Conservation (phyloP, 345 rosid genomes). For the Laguncularia racemosa region DNA sequence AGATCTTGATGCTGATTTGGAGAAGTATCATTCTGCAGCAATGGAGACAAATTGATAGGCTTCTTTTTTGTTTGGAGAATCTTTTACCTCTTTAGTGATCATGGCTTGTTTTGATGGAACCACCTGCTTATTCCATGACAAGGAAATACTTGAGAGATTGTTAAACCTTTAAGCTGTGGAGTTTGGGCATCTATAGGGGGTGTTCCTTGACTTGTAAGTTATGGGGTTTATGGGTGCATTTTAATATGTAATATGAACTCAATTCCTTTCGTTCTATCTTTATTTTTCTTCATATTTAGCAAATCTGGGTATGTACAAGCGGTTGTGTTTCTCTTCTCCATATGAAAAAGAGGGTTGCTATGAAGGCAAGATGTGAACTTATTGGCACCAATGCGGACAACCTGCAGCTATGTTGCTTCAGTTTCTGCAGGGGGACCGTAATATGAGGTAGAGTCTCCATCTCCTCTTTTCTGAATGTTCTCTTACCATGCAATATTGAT, state of each 20-base stretch:
- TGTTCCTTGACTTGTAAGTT: slow-evolving; percentile 31
- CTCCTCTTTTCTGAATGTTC: no score
- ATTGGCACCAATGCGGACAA: no score
- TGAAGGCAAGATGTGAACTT: no score
- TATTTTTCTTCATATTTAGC: slow-evolving; percentile 1
- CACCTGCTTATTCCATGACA: slow-evolving; percentile 19
- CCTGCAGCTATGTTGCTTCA: no score
- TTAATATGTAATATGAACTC: slow-evolving; percentile 19
- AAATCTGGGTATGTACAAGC: slow-evolving; percentile 9
- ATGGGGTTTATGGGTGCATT: slow-evolving; percentile 32
- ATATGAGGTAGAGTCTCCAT: no score
- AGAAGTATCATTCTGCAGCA: slow-evolving; percentile 69
- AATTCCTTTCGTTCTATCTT: slow-evolving; percentile 17
- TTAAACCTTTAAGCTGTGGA: slow-evolving; percentile 26
- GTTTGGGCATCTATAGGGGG: slow-evolving; percentile 26
- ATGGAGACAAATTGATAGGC: slow-evolving; percentile 60
- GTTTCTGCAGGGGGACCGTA: no score
- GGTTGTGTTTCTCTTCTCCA: no score
- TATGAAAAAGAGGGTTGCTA: no score
- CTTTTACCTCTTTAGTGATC: slow-evolving; percentile 20
- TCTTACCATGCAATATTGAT: no score
- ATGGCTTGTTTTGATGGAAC: slow-evolving; percentile 16
- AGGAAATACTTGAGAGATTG: slow-evolving; percentile 20
- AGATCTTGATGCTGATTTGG: slow-evolving; percentile 95
- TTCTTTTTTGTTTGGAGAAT: slow-evolving; percentile 14